Evolutionary conservation across 2,329 filamentous ascomycete species (phyloP), one percentile per base, ranked within the genome.

Genomic region (Cladosporium halotolerans): DNA sequence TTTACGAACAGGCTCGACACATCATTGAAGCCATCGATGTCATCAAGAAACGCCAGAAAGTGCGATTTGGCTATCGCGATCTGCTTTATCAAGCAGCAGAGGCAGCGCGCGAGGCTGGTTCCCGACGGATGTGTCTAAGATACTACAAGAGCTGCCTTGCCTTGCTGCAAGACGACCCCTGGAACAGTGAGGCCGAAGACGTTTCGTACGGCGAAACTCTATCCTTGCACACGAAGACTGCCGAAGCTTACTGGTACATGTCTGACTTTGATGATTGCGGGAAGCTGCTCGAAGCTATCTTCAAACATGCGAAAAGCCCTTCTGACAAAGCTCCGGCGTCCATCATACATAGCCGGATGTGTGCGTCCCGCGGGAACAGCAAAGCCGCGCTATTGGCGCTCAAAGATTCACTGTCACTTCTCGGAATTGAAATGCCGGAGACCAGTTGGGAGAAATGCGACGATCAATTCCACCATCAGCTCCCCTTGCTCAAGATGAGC

Each of bases 171-270:
- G 76, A 85, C 6, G 74, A 88, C 50, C 84, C 88, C 1, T 97
- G 92, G 92, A 76, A 81, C 40, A 83, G 86, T 31, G 45, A 55
- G 6, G 69, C 73, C 11, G 77, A 81, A 4, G 92, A 96, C 66
- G 85, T 87, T 0, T 86, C 83, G 43, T 96, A 96, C 62, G 84
- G 89, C 9, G 92, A 97, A 71, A 95, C 90, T 0, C 76, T 95
- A 57, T 83, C 85, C 57, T 76, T 95, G 2, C 84, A 89, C 66
- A 83, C 90, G 4, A 83, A 87, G 50, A 83, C 88, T 4, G 88
- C 90, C 3, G 90, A 96, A 67, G 89, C 88, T 66, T 85, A 88
- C 61, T 82, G 90, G 63, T 89, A 88, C 63, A 85, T 91, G 74
- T 83, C 83, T 4, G 81, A 89, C 58, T 81, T 85, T 55, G 73